These are phyloP conservation scores for Entrophospora sp. DNA, from an alignment of 192 early-diverging fungal species.

Conservation along the genomic window DNA sequence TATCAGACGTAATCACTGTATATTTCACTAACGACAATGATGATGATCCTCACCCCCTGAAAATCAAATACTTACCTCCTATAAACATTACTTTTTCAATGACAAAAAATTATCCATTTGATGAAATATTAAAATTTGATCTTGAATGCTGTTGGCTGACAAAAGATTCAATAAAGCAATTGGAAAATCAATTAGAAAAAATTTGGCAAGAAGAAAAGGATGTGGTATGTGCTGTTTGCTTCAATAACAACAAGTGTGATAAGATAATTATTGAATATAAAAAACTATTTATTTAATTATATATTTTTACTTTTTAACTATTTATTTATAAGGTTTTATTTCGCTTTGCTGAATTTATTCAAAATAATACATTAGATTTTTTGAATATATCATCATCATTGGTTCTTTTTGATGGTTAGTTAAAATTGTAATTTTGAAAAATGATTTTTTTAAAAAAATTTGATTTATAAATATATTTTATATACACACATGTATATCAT, in stretches of 20 bases:
- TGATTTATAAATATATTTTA: background rate
- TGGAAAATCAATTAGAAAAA: slow-evolving; percentile 6
- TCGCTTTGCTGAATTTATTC: slow-evolving; percentile 15
- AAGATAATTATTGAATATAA: background rate
- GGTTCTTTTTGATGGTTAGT: slow-evolving; percentile 13
- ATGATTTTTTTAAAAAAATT: background rate
- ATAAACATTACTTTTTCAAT: slow-evolving; percentile 21
- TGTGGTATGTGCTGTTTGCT: slow-evolving; percentile 17
- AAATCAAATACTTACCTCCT: slow-evolving; percentile 22
- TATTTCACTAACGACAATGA: background rate
- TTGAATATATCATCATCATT: slow-evolving; percentile 7
- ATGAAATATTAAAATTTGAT: slow-evolving; percentile 1
- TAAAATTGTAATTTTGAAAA: background rate
- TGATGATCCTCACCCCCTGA: background rate
- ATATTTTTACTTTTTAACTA: background rate
- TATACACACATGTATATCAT: too few species aligned
- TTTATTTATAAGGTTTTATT: background rate
- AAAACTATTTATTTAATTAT: background rate
- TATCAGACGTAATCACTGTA: slow-evolving; percentile 1
- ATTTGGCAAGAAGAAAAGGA: slow-evolving; percentile 24
- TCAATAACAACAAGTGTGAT: too few species aligned
- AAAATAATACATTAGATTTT: slow-evolving; percentile 4
- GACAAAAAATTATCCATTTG: slow-evolving; percentile 18
- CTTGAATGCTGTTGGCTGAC: slow-evolving; percentile 22
- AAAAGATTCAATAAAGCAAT: background rate